Evolutionary conservation across 768 basidiomycete species (phyloP).

Genomic region (Zangia roseola): DNA sequence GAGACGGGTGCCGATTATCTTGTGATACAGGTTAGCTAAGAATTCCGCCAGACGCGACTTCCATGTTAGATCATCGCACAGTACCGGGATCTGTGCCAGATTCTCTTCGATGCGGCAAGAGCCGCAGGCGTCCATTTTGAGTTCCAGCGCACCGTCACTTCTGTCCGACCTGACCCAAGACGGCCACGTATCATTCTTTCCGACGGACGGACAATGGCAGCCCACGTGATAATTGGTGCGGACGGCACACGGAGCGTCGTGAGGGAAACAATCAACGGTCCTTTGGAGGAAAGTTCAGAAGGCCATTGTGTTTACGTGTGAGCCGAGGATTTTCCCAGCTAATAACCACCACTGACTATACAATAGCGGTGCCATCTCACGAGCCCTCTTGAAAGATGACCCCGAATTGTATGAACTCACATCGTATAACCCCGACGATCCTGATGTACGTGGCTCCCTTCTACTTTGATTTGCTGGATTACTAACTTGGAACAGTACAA

Average conservation of each 20-base stretch:
- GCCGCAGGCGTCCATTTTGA: constrained; percentile 51
- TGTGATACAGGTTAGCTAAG: constrained; percentile 44
- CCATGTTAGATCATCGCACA: constrained; percentile 22
- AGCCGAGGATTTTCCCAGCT: constrained; percentile 17
- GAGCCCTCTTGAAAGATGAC: constrained; percentile 42
- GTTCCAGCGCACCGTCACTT: constrained; percentile 40
- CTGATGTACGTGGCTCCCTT: constrained; percentile 16
- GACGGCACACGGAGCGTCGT: constrained; percentile 55
- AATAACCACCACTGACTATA: not conserved
- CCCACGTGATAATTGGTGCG: constrained; percentile 61
- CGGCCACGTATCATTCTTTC: constrained; percentile 35
- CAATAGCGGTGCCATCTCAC: constrained; percentile 42
- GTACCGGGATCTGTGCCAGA: constrained; percentile 53
- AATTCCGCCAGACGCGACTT: not conserved
- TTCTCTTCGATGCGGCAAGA: constrained; percentile 47
- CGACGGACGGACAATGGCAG: constrained; percentile 44
- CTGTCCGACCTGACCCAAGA: constrained; percentile 31
- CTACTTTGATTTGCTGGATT: not conserved
- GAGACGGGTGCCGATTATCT: constrained; percentile 55
- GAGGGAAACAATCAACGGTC: constrained; percentile 34
- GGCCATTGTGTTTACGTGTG: constrained; percentile 47
- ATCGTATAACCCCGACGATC: constrained; percentile 18
- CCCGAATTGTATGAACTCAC: constrained; percentile 38
- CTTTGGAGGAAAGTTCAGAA: constrained; percentile 28
- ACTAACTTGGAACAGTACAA: constrained; percentile 17